Evolutionary conservation across 176 grass and related monocot species (phyloP).

Genomic region (Aechmea fasciata): DNA sequence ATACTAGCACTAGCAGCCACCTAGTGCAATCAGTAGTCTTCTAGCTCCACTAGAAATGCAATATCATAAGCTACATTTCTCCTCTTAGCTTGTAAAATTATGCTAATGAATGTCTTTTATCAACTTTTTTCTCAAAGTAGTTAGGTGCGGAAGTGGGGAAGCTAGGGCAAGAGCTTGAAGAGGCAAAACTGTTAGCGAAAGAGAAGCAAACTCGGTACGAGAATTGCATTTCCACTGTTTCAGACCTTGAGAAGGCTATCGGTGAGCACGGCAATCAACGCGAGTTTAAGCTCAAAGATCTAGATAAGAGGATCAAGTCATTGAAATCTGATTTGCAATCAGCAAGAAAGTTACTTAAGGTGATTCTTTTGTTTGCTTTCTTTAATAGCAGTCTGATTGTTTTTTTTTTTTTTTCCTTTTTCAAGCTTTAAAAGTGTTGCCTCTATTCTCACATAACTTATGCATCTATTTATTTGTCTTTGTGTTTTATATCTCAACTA

Average conservation of each 20-base stretch:
- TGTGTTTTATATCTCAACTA: neutral
- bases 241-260: slow-evolving; percentile 64
- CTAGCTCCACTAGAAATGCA: no score
- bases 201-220: slow-evolving; percentile 56
- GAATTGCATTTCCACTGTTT: slow-evolving; percentile 54
- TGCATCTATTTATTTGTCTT: neutral
- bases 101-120: neutral
- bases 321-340: slow-evolving; percentile 86
- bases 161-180: slow-evolving; percentile 71
- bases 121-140: slow-evolving; percentile 23
- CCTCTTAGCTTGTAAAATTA: no score
- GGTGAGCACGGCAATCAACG: slow-evolving; percentile 71
- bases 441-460: neutral
- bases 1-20: no score
- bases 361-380: slow-evolving; percentile 29
- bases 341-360: slow-evolving; percentile 81
- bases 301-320: slow-evolving; percentile 77
- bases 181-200: slow-evolving; percentile 45
- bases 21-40: no score
- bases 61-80: no score
- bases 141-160: slow-evolving; percentile 77
- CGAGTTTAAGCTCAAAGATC: slow-evolving; percentile 71
- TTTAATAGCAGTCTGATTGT: slow-evolving; percentile 2
- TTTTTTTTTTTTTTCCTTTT: neutral
- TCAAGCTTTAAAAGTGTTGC: neutral